Evolutionary conservation across 805 yeast species (phyloP), one percentile per base, ranked within the genome.

Genomic region (Candida mattraensis): DNA sequence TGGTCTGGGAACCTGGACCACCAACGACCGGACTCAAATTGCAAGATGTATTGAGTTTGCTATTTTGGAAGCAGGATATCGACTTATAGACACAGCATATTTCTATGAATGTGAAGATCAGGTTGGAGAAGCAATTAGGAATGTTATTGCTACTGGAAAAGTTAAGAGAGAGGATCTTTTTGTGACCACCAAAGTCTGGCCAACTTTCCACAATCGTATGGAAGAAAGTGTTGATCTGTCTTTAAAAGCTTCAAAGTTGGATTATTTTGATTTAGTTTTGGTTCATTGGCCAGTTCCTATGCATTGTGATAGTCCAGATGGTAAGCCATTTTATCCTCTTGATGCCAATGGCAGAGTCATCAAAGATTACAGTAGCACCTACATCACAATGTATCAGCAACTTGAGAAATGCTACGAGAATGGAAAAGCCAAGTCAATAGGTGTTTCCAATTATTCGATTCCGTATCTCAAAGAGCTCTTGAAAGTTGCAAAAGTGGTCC

Each of bases 351-450:
- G 36, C 33, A 15, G 63, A n/a, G 22, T 44, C 19, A 42, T 43
- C 15, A 43, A 29, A 15, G 47, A 35, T 21, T 27, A 39, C 14
- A 28, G 40, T 13, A 41, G 46, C 35, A 89, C 86, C 50, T 93
- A 50, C 38, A 58, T 89, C 7, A 74, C 78, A 22, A 87, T 87
- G 13, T 74, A 72, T 44, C 76, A 78, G 52, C 78, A 78, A 41
- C 65, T 82, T 34, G 87, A 84, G 37, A 89, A 86, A 55, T 82
- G 81, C 28, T 87, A 76, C 58, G 66, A 55, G 24, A 68, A 70
- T 18, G 69, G 68, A 10, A 60, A 63, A 42, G 54, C 63, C 23
- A 66, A 58, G 39, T 56, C 73, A 11, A 66, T 71, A 47, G 76
- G 76, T 17, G 73, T 71, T 15, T 66, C 72, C 11, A 71, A 69